Evolutionary conservation across 2,329 filamentous ascomycete species (phyloP).

Genomic region (Cercospora citrullina): DNA sequence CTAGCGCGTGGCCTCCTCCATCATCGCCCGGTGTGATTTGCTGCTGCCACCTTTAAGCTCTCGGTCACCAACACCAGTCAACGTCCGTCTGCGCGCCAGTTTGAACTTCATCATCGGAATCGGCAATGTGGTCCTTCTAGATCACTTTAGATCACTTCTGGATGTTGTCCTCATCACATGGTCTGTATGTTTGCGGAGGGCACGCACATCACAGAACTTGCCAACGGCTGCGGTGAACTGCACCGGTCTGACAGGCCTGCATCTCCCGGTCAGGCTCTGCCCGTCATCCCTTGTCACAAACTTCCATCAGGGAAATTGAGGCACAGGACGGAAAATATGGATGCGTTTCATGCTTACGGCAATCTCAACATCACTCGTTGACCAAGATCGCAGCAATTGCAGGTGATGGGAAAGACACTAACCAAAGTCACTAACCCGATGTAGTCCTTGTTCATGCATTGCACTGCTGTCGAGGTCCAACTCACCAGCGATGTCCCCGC

Average conservation of each 20-base stretch:
- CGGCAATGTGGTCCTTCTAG: not conserved
- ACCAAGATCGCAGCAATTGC: not conserved
- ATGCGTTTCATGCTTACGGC: not conserved
- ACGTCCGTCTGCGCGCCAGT: not conserved
- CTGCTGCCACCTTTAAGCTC: not conserved
- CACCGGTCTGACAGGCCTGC: not conserved
- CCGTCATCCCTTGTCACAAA: not conserved
- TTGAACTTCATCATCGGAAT: not conserved
- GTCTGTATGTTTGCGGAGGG: not conserved
- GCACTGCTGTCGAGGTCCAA: not conserved
- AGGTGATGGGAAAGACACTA: not conserved
- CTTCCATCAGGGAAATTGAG: not conserved
- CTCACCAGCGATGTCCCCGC: not conserved
- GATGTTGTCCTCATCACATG: not conserved
- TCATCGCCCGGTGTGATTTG: not conserved
- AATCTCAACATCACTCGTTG: not conserved
- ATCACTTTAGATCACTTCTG: not conserved
- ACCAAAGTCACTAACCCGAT: not conserved
- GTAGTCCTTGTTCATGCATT: not conserved
- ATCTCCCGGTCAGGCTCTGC: not conserved
- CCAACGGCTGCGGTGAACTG: not conserved
- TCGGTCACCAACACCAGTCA: not conserved
- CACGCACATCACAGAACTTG: not conserved
- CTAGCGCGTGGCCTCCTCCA: not conserved
- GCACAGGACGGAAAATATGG: not conserved